phyloP scores from a whole-genome alignment of 2,329 filamentous ascomycete genomes.

The Colletotrichum aenigma region DNA sequence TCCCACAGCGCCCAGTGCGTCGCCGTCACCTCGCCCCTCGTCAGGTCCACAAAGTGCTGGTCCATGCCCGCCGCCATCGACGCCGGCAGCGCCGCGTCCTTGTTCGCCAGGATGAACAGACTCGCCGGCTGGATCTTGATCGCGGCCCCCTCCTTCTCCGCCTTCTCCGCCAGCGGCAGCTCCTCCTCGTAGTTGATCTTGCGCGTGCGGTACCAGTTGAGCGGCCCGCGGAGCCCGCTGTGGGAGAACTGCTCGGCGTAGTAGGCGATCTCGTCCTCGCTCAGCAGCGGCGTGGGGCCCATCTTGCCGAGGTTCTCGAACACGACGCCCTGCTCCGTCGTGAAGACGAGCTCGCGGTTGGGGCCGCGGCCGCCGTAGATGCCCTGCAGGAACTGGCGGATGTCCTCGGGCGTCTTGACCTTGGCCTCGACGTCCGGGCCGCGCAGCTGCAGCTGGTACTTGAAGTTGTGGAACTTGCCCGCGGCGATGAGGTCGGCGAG shows the following conservation, averaged over 20 bases:
- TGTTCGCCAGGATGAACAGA: conserved; percentile 75
- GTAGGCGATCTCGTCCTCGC: conserved; percentile 73
- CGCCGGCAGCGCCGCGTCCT: conserved; percentile 75
- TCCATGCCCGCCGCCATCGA: conserved; percentile 76
- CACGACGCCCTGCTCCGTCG: conserved; percentile 63
- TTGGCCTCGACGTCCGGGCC: conserved; percentile 68
- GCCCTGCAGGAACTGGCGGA: conserved; percentile 73
- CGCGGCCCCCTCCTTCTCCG: conserved; percentile 24
- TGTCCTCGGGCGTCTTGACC: conserved; percentile 61
- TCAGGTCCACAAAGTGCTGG: conserved; percentile 66
- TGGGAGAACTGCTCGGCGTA: conserved; percentile 76
- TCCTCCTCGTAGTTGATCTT: conserved; percentile 82
- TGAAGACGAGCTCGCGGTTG: conserved; percentile 62
- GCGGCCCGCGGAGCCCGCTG: conserved; percentile 76
- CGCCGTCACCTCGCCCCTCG: conserved; percentile 67
- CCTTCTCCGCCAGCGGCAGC: conserved; percentile 60
- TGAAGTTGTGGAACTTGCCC: conserved; percentile 68
- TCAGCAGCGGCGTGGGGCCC: conserved; percentile 62
- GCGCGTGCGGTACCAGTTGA: conserved; percentile 87
- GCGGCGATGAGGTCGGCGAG: conserved; percentile 64
- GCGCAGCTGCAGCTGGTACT: conserved; percentile 83
- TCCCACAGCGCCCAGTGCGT: conserved; percentile 87
- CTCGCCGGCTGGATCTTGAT: conserved; percentile 63
- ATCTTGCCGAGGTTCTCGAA: conserved; percentile 67
- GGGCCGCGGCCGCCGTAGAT: conserved; percentile 71